These are phyloP conservation scores for Melastoma candidum DNA, from an alignment of 441 rosid genomes.

Conservation along the genomic window DNA sequence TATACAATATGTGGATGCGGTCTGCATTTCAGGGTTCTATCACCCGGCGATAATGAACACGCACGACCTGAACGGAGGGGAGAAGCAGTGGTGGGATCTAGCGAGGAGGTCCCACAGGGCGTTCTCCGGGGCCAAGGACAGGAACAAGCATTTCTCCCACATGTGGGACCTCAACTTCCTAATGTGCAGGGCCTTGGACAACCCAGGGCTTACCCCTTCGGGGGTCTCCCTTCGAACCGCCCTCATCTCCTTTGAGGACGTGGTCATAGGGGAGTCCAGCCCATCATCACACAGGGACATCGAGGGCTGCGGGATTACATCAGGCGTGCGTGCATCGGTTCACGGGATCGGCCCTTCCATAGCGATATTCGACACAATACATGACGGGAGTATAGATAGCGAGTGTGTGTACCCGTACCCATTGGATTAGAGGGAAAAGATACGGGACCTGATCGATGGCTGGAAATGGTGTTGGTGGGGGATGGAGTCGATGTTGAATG, in stretches of 20 bases:
- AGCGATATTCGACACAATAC: conserved; percentile 63
- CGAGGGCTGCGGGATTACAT: conserved; percentile 47
- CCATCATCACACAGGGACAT: conserved; percentile 14
- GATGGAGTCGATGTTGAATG: background rate
- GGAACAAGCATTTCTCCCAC: conserved; percentile 70
- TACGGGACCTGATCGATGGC: conserved; percentile 40
- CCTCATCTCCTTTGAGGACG: conserved; percentile 66
- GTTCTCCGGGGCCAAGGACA: conserved; percentile 38
- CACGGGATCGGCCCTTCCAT: conserved; percentile 75
- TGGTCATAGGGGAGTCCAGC: conserved; percentile 31
- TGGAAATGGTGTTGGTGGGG: conserved; percentile 9
- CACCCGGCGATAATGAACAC: conserved; percentile 69
- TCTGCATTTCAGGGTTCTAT: conserved; percentile 48
- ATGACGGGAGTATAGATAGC: conserved; percentile 55
- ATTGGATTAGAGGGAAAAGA: conserved; percentile 75
- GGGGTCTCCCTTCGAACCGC: conserved; percentile 51
- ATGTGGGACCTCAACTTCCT: conserved; percentile 75
- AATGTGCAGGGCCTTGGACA: conserved; percentile 80
- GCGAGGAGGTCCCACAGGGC: conserved; percentile 46
- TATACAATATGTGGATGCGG: background rate
- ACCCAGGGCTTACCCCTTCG: conserved; percentile 63
- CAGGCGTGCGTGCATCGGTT: conserved; percentile 50
- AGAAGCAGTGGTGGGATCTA: conserved; percentile 52
- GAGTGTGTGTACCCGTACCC: conserved; percentile 73
- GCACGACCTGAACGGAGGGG: conserved; percentile 44